Evolutionary conservation across 768 basidiomycete species (phyloP).

Genomic region (Stropharia rugosoannulata): DNA sequence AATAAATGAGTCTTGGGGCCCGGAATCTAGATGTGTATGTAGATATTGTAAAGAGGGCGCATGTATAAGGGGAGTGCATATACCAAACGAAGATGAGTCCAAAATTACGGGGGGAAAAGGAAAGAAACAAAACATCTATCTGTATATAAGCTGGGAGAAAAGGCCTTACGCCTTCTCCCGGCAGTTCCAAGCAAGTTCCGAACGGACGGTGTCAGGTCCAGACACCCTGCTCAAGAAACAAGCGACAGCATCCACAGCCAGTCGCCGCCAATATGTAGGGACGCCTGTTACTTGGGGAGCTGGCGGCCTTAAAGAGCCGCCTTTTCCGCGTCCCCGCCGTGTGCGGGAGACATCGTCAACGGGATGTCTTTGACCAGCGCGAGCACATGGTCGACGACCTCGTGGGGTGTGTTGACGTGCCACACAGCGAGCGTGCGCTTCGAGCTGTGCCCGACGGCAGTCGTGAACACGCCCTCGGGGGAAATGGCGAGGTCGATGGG

Average conservation of each 20-base stretch:
- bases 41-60: no score
- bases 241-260: no score
- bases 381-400: slow-evolving; percentile 81
- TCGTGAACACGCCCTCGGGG: slow-evolving; percentile 81
- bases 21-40: no score
- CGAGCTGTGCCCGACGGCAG: slow-evolving; percentile 86
- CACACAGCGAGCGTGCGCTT: slow-evolving; percentile 90
- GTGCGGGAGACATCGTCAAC: slow-evolving; percentile 14
- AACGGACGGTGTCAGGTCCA: no score
- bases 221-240: no score
- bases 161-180: no score
- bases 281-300: no score
- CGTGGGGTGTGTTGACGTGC: slow-evolving; percentile 89
- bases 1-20: no score
- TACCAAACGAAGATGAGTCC: neutral
- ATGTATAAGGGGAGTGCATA: no score
- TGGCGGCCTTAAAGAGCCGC: neutral
- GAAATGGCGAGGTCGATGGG: slow-evolving; percentile 62
- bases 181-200: no score
- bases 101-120: neutral
- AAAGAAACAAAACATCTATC: neutral
- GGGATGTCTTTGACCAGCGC: slow-evolving; percentile 46
- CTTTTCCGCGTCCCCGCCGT: neutral
- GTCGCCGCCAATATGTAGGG: no score
- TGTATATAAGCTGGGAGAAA: no score